These are phyloP conservation scores for Globisporangium cederbergense DNA, from an alignment of 352 stramenopile genomes.

Conservation along the genomic window DNA sequence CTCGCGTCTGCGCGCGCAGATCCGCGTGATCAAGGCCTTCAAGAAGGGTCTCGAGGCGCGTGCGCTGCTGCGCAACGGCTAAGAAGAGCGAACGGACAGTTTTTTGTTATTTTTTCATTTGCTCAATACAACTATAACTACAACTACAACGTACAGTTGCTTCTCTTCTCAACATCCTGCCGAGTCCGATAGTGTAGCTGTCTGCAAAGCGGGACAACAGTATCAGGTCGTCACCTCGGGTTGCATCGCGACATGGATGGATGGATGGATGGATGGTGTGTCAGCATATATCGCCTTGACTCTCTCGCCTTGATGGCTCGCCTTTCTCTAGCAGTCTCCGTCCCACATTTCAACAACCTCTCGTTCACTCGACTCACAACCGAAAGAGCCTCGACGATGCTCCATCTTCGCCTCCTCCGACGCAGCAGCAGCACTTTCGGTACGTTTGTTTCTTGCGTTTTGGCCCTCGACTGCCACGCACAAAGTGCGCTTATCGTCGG, in stretches of 20 bases:
- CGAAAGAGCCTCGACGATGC: not conserved
- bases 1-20: constrained; percentile 48
- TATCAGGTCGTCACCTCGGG: no score
- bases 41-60: constrained; percentile 43
- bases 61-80: constrained; percentile 17
- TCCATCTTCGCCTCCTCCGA: not conserved
- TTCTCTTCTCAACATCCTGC: no score
- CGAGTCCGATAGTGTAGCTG: no score
- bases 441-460: not conserved
- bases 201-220: no score
- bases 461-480: no score
- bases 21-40: constrained; percentile 67
- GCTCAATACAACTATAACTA: not conserved
- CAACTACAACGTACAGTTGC: not conserved
- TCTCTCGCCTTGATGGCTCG: no score
- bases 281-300: no score
- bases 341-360: not conserved
- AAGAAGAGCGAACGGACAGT: not conserved
- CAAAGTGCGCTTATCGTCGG: no score
- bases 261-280: not conserved
- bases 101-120: constrained; percentile 1
- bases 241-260: not conserved
- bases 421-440: not conserved
- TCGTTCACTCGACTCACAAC: not conserved
- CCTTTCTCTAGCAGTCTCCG: not conserved